Evolutionary conservation across 2,329 filamentous ascomycete genomes (phyloP).

Genomic region (Cercospora berteroae): DNA sequence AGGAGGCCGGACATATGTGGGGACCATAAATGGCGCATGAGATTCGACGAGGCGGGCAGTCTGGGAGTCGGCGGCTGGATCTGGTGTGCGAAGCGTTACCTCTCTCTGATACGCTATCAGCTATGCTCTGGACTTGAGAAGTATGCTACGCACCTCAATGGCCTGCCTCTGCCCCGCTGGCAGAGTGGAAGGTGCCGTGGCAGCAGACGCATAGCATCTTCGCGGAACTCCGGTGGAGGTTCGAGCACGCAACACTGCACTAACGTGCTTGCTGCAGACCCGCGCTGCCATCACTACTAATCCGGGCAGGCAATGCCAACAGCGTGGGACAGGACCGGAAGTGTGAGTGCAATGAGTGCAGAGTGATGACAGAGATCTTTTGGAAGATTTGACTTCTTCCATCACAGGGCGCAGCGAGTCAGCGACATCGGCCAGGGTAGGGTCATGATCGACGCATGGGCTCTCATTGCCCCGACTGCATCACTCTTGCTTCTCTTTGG

Average conservation of each 20-base stretch:
- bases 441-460: background rate
- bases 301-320: background rate
- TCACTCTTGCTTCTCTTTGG: background rate
- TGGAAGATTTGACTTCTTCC: no score
- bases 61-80: slow-evolving; percentile 69
- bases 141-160: slow-evolving; percentile 26
- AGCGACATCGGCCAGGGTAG: no score
- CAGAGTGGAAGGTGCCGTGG: slow-evolving; percentile 44
- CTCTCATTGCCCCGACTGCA: no score
- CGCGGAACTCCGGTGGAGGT: slow-evolving; percentile 12
- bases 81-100: slow-evolving; percentile 61
- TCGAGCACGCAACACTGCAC: slow-evolving; percentile 21
- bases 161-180: slow-evolving; percentile 40
- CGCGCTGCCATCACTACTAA: slow-evolving; percentile 13
- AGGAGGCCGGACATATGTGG: slow-evolving; percentile 86
- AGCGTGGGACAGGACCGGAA: background rate
- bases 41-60: slow-evolving; percentile 73
- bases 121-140: no score
- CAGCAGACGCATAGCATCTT: slow-evolving; percentile 37
- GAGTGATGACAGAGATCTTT: background rate
- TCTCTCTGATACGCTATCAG: slow-evolving; percentile 44
- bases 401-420: slow-evolving; percentile 4
- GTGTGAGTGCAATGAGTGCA: background rate
- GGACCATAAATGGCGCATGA: slow-evolving; percentile 85
- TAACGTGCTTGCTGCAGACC: slow-evolving; percentile 28